Conservation (phyloP, 108 stramenopile genomes). For the Poteriospumella lacustris region DNA sequence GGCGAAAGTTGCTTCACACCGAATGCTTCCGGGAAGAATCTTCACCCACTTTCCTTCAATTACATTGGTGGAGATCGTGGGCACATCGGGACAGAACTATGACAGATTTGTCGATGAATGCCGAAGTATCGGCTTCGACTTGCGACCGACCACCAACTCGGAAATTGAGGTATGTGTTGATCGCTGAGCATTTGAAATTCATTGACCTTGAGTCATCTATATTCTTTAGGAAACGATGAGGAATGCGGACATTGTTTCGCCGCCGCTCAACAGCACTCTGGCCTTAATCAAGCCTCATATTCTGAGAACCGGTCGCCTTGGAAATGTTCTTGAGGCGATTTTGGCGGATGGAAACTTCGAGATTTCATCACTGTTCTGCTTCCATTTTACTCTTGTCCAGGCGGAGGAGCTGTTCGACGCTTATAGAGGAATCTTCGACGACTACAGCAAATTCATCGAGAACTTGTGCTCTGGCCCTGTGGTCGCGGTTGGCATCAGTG, state of each 20-base stretch:
- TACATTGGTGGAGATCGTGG: not conserved
- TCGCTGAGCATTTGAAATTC: too few relatives aligned
- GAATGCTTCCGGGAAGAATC: not conserved
- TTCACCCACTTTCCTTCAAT: not conserved
- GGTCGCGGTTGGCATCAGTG: not conserved
- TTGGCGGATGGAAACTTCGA: not conserved
- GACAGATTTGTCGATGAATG: too few relatives aligned
- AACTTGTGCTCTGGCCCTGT: not conserved
- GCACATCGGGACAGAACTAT: too few relatives aligned
- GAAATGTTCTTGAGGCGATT: not conserved
- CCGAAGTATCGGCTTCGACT: too few relatives aligned
- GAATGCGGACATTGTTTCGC: too few relatives aligned
- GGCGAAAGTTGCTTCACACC: not conserved
- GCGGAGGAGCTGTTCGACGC: slow-evolving; percentile 10
- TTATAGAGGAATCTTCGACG: slow-evolving; percentile 1
- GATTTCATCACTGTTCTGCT: not conserved
- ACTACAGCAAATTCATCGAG: not conserved
- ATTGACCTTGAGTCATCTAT: too few relatives aligned
- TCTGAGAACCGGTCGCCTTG: not conserved
- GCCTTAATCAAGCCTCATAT: slow-evolving; percentile 21
- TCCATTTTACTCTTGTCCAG: not conserved
- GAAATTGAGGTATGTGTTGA: too few relatives aligned
- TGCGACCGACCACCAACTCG: too few relatives aligned
- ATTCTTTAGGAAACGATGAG: too few relatives aligned
- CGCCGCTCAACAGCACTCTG: not conserved